Evolutionary conservation across 1,284 basidiomycete species (phyloP), one percentile per base, ranked within the genome.

Genomic region (Ustilago cynodontis): DNA sequence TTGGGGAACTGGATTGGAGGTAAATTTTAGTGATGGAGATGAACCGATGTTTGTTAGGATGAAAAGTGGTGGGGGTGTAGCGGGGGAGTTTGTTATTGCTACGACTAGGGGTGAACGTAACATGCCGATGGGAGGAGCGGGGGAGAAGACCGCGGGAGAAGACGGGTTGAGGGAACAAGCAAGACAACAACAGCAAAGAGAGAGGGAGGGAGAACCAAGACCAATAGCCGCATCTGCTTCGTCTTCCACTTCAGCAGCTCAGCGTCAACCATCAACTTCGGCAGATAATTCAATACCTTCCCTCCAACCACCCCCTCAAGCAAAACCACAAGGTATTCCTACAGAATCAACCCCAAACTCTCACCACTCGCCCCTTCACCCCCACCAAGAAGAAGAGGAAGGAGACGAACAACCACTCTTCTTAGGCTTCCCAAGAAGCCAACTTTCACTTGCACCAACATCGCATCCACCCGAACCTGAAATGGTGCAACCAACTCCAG

Each of bases 11-110:
- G 45, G 43, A 1, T 14, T 82, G 14, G 64, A 77, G 54, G 65
- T 82, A 13, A 65, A 59, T 39, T 82, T 82, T 45, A 73, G 73
- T 26, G 51, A 71, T n/a, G 77, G 70, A 11, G 77, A 78, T 26
- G 78, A 79, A 20, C 80, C 80, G n/a, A 35, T 82, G 37, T 82
- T 80, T 57, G 59, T 82, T 4, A 59, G 70, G 16, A 49, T 79
- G 18, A 47, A 70, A 14, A 49, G 26, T 49, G 47, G 47, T 49
- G 26, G 47, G 6, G 55, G 39, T 8, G 52, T 80, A 0, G 57
- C 41, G 2, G 80, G 70, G 7, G 79, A 80, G 35, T 78, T 82
- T 49, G 76, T 80, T 16, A 65, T 82, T 18, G 80, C 80, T 18
- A 82, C 80, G 1, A 75, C 77, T 0, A 62, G 41, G n/a, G 67